These are phyloP conservation scores for Zasmidium citrigriseum DNA, from an alignment of 2,329 filamentous ascomycete genomes.

Conservation along the genomic window DNA sequence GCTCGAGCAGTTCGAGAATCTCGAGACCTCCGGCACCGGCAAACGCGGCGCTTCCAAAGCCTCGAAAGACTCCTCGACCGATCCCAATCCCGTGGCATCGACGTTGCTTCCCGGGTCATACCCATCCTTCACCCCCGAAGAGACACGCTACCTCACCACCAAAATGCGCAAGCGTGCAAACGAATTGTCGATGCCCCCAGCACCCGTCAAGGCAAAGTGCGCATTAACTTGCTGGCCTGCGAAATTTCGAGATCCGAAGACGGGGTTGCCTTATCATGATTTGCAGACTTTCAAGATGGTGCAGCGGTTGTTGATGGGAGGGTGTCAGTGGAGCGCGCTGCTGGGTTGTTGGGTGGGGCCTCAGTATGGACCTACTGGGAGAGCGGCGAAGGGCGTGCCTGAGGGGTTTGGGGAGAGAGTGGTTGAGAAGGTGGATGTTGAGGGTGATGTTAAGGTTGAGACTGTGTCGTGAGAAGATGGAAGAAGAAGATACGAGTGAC, in stretches of 20 bases:
- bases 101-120: constrained; percentile 51
- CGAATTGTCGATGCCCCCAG: constrained; percentile 38
- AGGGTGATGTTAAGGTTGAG: not conserved
- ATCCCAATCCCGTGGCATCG: constrained; percentile 59
- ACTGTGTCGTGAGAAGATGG: not conserved
- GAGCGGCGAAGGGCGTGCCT: constrained; percentile 75
- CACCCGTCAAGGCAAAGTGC: constrained; percentile 56
- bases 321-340: constrained; percentile 79
- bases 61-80: constrained; percentile 37
- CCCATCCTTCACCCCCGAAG: constrained; percentile 54
- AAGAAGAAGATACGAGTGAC: not conserved
- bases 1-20: constrained; percentile 36
- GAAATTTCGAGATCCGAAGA: constrained; percentile 80
- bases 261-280: constrained; percentile 79
- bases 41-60: constrained; percentile 21
- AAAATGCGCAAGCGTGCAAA: constrained; percentile 46
- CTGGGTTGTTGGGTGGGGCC: constrained; percentile 80
- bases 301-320: constrained; percentile 68
- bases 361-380: constrained; percentile 38
- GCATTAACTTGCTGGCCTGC: constrained; percentile 73
- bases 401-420: constrained; percentile 60
- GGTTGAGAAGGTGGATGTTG: not conserved
- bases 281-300: constrained; percentile 80
- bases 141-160: constrained; percentile 53
- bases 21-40: constrained; percentile 25